A percentile compares a stretch with the other conserved stretches of the same genome.
phyloP scores from a whole-genome alignment of 2,329 filamentous ascomycete species.

The Fusarium bactridioides region DNA sequence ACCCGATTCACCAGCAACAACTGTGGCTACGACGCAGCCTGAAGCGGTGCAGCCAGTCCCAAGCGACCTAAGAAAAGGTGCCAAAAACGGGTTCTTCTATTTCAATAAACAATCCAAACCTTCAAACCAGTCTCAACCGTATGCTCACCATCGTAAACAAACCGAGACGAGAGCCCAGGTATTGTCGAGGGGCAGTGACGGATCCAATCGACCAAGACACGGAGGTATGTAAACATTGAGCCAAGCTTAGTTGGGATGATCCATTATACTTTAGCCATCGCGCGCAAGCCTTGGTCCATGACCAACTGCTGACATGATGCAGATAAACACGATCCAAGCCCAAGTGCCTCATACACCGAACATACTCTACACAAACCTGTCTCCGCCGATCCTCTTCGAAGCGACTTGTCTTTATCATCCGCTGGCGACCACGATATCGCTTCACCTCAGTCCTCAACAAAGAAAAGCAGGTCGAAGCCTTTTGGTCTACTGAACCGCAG shows the following conservation, averaged over 20 bases:
- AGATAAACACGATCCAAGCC: slow-evolving; percentile 33
- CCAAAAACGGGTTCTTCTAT: slow-evolving; percentile 60
- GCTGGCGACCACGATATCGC: slow-evolving; percentile 56
- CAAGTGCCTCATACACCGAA: slow-evolving; percentile 37
- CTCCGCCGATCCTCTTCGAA: slow-evolving; percentile 55
- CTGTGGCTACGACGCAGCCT: slow-evolving; percentile 19
- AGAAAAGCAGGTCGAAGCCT: slow-evolving; percentile 62
- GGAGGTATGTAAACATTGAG: slow-evolving; percentile 46
- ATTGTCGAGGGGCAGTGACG: slow-evolving; percentile 50
- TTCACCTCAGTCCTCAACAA: slow-evolving; percentile 47
- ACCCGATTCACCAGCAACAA: slow-evolving; percentile 32
- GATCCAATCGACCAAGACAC: slow-evolving; percentile 41
- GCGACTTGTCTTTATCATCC: slow-evolving; percentile 61
- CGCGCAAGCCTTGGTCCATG: slow-evolving; percentile 14
- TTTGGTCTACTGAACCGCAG: slow-evolving; percentile 62
- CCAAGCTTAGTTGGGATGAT: slow-evolving; percentile 20
- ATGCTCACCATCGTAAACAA: slow-evolving; percentile 41
- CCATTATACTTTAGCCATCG: slow-evolving; percentile 28
- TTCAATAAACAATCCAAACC: slow-evolving; percentile 58
- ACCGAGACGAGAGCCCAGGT: slow-evolving; percentile 49
- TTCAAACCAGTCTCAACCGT: slow-evolving; percentile 45
- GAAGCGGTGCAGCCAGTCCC: slow-evolving; percentile 29
- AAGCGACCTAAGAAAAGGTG: slow-evolving; percentile 52
- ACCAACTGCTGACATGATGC: slow-evolving; percentile 34
- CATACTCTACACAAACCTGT: slow-evolving; percentile 50